Percentiles rank a stretch among this genome's conserved stretches.
Evolutionary conservation across 805 yeast species (phyloP).

Genomic region (Lachancea nothofagi): DNA sequence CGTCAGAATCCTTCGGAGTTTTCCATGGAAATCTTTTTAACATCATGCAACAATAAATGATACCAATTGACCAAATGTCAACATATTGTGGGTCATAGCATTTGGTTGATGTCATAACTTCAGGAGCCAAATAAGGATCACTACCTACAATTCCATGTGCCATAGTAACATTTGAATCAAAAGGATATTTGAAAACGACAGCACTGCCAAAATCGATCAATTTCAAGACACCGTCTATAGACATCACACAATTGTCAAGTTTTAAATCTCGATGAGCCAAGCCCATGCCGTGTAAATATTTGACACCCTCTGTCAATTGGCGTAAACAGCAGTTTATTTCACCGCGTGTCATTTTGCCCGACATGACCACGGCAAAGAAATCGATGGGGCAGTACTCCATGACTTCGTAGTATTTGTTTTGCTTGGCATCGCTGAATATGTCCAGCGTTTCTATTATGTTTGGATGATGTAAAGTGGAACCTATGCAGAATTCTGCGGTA

Average conservation of each 20-base stretch:
- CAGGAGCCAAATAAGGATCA: constrained; percentile 85
- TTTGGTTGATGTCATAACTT: constrained; percentile 47
- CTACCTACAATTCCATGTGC: constrained; percentile 80
- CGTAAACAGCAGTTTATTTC: constrained; percentile 79
- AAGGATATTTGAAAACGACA: constrained; percentile 74
- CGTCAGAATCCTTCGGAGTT: constrained; percentile 64
- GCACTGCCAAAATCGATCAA: constrained; percentile 83
- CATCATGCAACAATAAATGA: constrained; percentile 83
- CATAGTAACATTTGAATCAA: constrained; percentile 50
- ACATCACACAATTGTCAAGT: constrained; percentile 77
- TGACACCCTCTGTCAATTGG: constrained; percentile 68
- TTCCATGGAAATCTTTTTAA: constrained; percentile 85
- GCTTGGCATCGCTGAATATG: constrained; percentile 50
- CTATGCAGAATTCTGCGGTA: constrained; percentile 85
- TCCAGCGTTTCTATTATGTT: constrained; percentile 75
- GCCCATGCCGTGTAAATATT: constrained; percentile 70
- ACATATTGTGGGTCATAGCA: constrained; percentile 73
- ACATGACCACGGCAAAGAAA: constrained; percentile 83
- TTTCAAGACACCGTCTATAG: constrained; percentile 66
- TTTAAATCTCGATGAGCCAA: constrained; percentile 79
- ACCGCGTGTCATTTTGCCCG: constrained; percentile 73
- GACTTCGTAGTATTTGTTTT: constrained; percentile 67
- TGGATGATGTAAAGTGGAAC: constrained; percentile 76
- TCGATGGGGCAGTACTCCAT: constrained; percentile 86
- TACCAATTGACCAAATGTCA: constrained; percentile 81